Conservation (phyloP, 371 early-diverging fungal species). For the Saksenaea vasiformis region DNA sequence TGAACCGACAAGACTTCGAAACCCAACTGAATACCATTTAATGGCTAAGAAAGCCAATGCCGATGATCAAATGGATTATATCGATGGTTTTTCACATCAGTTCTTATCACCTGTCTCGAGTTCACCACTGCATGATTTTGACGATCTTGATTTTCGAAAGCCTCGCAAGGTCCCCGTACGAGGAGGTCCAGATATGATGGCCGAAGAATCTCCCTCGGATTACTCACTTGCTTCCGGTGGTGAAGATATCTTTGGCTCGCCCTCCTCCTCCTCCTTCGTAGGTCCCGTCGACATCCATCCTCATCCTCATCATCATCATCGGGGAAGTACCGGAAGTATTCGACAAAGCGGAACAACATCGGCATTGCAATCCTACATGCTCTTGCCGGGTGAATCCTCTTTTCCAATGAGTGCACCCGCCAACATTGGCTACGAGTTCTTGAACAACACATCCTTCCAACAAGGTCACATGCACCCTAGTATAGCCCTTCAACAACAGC, state of each 20-base stretch:
- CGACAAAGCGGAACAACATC: conserved; percentile 9
- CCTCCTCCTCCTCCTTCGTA: conserved; percentile 12
- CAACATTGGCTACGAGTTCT: conserved; percentile 29
- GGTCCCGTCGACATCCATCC: conserved; percentile 4
- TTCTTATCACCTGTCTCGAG: conserved; percentile 16
- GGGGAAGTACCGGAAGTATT: conserved; percentile 6
- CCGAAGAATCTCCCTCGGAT: not conserved
- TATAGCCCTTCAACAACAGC: conserved; percentile 2
- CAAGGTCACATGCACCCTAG: not conserved
- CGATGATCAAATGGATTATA: conserved; percentile 15
- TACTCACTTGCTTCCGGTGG: not conserved
- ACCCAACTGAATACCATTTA: conserved; percentile 24
- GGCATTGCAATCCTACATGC: conserved; percentile 11
- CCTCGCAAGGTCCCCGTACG: conserved; percentile 13
- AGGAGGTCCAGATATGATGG: not conserved
- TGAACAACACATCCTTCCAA: conserved; percentile 2
- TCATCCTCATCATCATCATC: not conserved
- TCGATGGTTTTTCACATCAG: conserved; percentile 25
- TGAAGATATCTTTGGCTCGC: conserved; percentile 5
- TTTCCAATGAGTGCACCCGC: conserved; percentile 48
- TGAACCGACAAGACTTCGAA: conserved; percentile 12
- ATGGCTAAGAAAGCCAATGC: conserved; percentile 8
- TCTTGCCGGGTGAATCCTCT: conserved; percentile 18
- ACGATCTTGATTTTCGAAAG: conserved; percentile 23
- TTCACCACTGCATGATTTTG: conserved; percentile 17